A percentile compares a stretch with the other conserved stretches of the same genome.
These are phyloP conservation scores for Withania somnifera DNA, from an alignment of 305 asterid species.

Conservation along the genomic window DNA sequence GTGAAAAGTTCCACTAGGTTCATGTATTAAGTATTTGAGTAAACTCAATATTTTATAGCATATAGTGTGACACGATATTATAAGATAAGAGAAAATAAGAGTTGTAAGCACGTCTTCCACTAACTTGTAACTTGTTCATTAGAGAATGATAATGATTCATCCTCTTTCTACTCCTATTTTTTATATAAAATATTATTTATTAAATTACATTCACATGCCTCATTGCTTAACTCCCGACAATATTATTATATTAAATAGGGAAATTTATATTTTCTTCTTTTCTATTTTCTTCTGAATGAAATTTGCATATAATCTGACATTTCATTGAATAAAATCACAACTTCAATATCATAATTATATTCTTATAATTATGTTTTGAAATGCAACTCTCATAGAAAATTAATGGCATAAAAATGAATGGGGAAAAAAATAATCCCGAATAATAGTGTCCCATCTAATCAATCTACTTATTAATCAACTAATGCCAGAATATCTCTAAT, in stretches of 20 bases:
- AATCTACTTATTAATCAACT: background rate
- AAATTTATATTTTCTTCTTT: background rate
- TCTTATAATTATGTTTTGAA: background rate
- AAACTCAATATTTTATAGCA: background rate
- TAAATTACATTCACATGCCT: background rate
- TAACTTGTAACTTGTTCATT: background rate
- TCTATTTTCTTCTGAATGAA: background rate
- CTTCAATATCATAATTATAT: background rate
- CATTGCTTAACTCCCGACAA: background rate
- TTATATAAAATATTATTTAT: background rate
- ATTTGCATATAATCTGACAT: background rate
- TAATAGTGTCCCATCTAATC: background rate
- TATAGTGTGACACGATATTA: background rate
- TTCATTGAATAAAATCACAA: background rate
- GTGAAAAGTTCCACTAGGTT: background rate
- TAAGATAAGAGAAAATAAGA: background rate
- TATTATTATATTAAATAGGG: background rate
- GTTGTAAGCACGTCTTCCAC: constrained; percentile 7
- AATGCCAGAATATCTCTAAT: background rate
- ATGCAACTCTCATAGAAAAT: background rate
- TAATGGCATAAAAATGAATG: background rate
- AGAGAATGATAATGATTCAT: background rate
- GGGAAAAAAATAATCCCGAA: background rate
- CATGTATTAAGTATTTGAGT: background rate
- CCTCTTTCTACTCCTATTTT: background rate